phyloP scores from a whole-genome alignment of 352 stramenopile species.

The Pythium angustatum region DNA sequence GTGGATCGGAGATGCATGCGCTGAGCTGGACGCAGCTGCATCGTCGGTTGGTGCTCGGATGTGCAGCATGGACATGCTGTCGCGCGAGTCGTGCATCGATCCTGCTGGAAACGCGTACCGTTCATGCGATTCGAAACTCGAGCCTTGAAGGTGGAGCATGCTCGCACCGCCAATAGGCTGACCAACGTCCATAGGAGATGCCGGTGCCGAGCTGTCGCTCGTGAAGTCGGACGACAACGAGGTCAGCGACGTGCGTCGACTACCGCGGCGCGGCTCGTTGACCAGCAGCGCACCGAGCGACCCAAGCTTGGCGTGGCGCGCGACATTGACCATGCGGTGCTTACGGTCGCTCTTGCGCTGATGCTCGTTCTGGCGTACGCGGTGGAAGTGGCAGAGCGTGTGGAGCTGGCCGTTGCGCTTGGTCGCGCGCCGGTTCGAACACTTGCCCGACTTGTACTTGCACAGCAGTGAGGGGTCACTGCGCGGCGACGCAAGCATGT shows the following conservation, averaged over 20 bases:
- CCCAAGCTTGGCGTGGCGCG: constrained; percentile 68
- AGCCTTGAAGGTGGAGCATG: constrained; percentile 9
- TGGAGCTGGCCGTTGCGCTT: constrained; percentile 87
- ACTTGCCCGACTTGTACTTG: constrained; percentile 89
- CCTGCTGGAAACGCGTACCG: constrained; percentile 16
- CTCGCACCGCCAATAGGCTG: constrained; percentile 9
- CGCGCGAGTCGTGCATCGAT: background rate
- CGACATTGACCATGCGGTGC: constrained; percentile 79
- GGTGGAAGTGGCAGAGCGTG: constrained; percentile 85
- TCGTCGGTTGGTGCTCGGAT: constrained; percentile 22
- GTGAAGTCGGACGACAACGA: constrained; percentile 39
- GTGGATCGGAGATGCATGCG: constrained; percentile 26
- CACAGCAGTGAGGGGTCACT: constrained; percentile 57
- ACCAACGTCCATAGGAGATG: constrained; percentile 40
- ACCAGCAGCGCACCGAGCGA: constrained; percentile 53
- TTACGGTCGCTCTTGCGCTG: constrained; percentile 89
- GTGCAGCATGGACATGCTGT: constrained; percentile 12
- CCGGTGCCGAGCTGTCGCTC: constrained; percentile 36
- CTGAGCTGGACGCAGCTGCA: background rate
- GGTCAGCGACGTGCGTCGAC: constrained; percentile 28
- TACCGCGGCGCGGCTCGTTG: constrained; percentile 25
- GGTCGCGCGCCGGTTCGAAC: constrained; percentile 73
- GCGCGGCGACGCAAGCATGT: constrained; percentile 40
- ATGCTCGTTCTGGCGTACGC: constrained; percentile 81
- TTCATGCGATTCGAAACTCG: constrained; percentile 7